Evolutionary conservation across 2,329 filamentous ascomycete species (phyloP), one percentile per base, ranked within the genome.

Genomic region (Monosporascus sp.): DNA sequence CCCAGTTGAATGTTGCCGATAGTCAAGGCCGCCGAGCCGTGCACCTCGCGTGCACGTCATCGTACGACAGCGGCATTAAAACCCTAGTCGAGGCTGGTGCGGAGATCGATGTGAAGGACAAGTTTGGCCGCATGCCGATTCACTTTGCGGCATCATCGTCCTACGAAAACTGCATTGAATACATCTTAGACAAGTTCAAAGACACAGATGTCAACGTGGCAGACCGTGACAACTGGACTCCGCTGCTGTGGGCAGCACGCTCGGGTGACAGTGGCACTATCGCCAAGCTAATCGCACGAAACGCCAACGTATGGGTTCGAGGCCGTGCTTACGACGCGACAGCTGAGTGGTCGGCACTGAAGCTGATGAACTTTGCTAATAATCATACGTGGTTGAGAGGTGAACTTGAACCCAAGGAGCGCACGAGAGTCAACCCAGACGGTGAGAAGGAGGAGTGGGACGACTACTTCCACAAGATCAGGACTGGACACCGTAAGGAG

Each of bases 171-270:
- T 37, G 18, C 14, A 37, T 50, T 24, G 38, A 15, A 14, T 22
- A 38, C 36, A 14, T 38, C 36, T 38, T 38, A n/a, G 36, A 38
- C 14, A 38, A 38, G 14, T 38, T n/a, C 14, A 22, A 31, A 17
- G 47, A 36, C 18, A 18, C 41, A 17, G 25, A 52, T 18, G 24
- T 50, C 47, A 43, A 43, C 35, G 18, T 46, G 25, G 46, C 15
- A 5, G 53, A 55, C 20, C 27, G 36, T 2, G 53, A 55, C 25
- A 44, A 39, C 17, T 55, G 53, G 53, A 55, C 53, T 7, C 50
- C 53, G n/a, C 41, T 55, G 20, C 49, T 55, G 50, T 55, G 53
- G 53, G 50, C 53, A 18, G 50, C 46, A 17, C 25, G 53, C 14
- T 52, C 35, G 20, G 45, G 38, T 14, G 5, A n/a, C 22, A 15